Evolutionary conservation across 2,329 filamentous ascomycete species (phyloP), one percentile per base, ranked within the genome.

Genomic region (Colletotrichum cordylinicola): DNA sequence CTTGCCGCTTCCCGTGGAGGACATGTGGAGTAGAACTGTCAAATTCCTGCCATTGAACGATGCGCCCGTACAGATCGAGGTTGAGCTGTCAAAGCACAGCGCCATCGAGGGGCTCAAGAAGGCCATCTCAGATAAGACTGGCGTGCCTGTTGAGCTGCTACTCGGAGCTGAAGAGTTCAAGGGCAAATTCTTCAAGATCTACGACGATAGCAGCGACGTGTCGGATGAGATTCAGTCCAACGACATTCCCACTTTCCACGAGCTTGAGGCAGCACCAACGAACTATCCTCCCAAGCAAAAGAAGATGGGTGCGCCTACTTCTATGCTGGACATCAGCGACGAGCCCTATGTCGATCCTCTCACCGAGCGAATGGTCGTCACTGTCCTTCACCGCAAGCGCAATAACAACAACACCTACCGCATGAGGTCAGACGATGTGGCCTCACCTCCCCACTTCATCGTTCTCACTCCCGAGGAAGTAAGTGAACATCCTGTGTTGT

Each of bases 1-100:
- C 0, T 87, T 99, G 29, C 97, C 98, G 73, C 87, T 99, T 39
- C 97, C 97, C 0, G 92, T 98, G 70, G 94, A 97, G 83, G 96
- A 94, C 78, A 90, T 95, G 60, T 98, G 95, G 94, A 89, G 88
- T 74, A 93, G 94, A 78, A 89, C 90, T 2, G 87, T 98, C 79
- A 93, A 91, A 71, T 98, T 94, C 82, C 93, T 95, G 76, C 96
- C 96, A 3, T 86, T 97, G 2, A 92, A 93, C 74, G 92, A 94
- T 70, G 86, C 87, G 3, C 94, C 95, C 0, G 89, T 96, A 67
- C 87, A 90, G 56, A 90, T 98, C 43, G 90, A 93, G 61, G 91
- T 98, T 13, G 97, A 98, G 79, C 87, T 97, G 35, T 93, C 95
- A 74, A 96, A 95, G 83, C 93, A 95, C 80, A 92, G 90, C 76